Conservation (phyloP, 1,139 yeast genomes). For the Geotrichum carabidarum region DNA sequence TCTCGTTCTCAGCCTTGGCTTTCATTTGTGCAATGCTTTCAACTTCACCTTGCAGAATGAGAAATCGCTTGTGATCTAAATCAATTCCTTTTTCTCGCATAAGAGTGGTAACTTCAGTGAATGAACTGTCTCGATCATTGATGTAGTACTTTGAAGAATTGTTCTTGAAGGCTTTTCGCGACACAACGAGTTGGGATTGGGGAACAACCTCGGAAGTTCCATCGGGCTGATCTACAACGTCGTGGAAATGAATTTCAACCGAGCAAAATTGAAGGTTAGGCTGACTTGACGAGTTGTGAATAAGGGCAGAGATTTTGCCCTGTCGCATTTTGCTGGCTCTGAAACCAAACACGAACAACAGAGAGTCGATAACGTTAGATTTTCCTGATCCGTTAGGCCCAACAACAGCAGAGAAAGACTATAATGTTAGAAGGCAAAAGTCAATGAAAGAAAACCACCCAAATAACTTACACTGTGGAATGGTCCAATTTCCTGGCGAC, state of each 20-base stretch:
- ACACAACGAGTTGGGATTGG: constrained; percentile 58
- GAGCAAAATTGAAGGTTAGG: constrained; percentile 70
- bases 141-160: constrained; percentile 77
- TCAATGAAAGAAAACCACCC: too few relatives aligned
- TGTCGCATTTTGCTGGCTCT: constrained; percentile 97
- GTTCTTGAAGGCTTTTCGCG: constrained; percentile 73
- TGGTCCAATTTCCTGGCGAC: constrained; percentile 90
- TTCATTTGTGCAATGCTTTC: constrained; percentile 98
- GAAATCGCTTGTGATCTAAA: constrained; percentile 86
- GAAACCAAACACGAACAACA: constrained; percentile 94
- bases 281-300: constrained; percentile 70
- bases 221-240: constrained; percentile 61
- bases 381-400: constrained; percentile 99
- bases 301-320: constrained; percentile 81
- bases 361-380: constrained; percentile 93
- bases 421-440: constrained; percentile 22
- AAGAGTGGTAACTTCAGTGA: constrained; percentile 71
- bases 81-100: constrained; percentile 86
- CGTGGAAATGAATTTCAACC: constrained; percentile 88
- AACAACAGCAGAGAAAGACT: constrained; percentile 95
- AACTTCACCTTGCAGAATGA: constrained; percentile 95
- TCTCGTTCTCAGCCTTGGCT: constrained; percentile 87
- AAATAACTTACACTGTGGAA: constrained; percentile 56
- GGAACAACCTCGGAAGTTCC: constrained; percentile 43
- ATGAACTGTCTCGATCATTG: constrained; percentile 63